Base-by-base conservation (phyloP, 768 basidiomycete genomes). In the Phaeotremella fagi region DNA sequence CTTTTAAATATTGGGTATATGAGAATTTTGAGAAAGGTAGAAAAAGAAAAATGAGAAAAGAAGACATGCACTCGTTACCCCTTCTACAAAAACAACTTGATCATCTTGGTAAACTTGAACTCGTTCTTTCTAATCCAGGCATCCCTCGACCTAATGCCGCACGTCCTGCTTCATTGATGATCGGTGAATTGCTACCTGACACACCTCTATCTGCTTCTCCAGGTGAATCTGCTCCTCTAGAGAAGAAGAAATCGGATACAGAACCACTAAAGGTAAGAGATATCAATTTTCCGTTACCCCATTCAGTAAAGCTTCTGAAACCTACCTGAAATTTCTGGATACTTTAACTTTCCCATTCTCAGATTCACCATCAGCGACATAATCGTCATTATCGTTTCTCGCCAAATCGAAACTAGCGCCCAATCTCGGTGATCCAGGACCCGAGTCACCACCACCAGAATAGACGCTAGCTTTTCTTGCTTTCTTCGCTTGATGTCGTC, bases 171-270 rank as follows among this genome's bases (percentile, higher is more conserved):
- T 41, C 38, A 22, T 20, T 20, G 18, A 41, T 20, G 7, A 41
- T 20, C 7, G 38, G 38, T 6, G 38, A 41, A 18, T 22, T 41
- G 18, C 38, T 51, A 5, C 23, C 29, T 9, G 31, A 33, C 15
- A 31, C 9, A 7, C 31, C 20, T 14, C 25, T 7, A 3, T 42
- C 37, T 23, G 25, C 41, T 42, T 25, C 22, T 26, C 22, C 6
- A 25, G 43, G 42, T 16, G 43, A 35, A 18, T 24, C 23, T 16
- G 28, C 27, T 4, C 54, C 57, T 54, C 66, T 64, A n/a, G 66
- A 55, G 52, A 74, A 74, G 61, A 74, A 74, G 57, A 74, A 74
- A 46, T 74, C 72, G 16, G 72, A 66, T 20, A 74, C 68, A 45
- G 65, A 68, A n/a, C 68, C 72, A 48, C 72, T 74, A 37, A 42